These are phyloP conservation scores for Bromus sterilis DNA, from an alignment of 176 grass and related monocot genomes.

Conservation along the genomic window DNA sequence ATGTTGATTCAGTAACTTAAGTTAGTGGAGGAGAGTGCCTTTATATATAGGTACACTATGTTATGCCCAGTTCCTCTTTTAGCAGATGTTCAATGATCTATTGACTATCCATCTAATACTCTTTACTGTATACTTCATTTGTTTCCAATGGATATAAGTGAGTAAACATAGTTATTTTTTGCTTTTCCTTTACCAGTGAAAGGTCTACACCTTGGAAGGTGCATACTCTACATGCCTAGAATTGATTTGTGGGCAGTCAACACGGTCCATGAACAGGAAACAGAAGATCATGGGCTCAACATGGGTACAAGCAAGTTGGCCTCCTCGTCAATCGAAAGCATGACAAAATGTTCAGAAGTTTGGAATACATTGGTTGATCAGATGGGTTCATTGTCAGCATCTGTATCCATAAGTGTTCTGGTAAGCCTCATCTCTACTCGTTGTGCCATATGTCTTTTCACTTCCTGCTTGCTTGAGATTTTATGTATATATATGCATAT, in stretches of 20 bases:
- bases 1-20: not conserved
- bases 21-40: not conserved
- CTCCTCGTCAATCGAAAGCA: not conserved
- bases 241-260: slow-evolving; percentile 91
- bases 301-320: not conserved
- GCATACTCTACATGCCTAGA: slow-evolving; percentile 95
- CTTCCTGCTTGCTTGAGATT: not conserved
- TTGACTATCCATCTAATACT: not conserved
- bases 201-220: slow-evolving; percentile 67
- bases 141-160: not conserved
- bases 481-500: not conserved
- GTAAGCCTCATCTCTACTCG: slow-evolving; percentile 39
- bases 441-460: not conserved
- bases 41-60: not conserved
- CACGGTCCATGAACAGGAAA: slow-evolving; percentile 28
- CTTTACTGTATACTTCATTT: slow-evolving; percentile 21
- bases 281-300: slow-evolving; percentile 25
- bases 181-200: slow-evolving; percentile 50
- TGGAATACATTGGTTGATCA: slow-evolving; percentile 92
- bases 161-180: slow-evolving; percentile 12
- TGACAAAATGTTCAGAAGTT: slow-evolving; percentile 47
- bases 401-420: slow-evolving; percentile 82
- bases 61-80: slow-evolving; percentile 1
- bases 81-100: slow-evolving; percentile 8
- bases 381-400: slow-evolving; percentile 66